These are phyloP conservation scores for Martensiomyces pterosporus DNA, from an alignment of 192 early-diverging fungal genomes.

Conservation along the genomic window DNA sequence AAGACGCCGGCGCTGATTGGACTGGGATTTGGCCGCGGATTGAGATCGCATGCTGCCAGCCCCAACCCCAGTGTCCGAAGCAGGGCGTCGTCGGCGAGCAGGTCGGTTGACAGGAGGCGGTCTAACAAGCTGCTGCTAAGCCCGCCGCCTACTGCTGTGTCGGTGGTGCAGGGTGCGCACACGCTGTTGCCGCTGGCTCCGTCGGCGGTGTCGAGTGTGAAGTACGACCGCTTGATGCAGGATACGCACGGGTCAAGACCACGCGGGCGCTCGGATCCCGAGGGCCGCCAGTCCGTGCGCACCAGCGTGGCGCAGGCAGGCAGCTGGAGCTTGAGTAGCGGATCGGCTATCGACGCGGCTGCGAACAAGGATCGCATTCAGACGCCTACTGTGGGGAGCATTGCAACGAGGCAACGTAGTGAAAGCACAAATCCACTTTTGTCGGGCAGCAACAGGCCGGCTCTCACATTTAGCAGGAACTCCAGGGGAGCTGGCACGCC, in stretches of 20 bases:
- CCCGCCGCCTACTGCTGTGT: constrained; percentile 14
- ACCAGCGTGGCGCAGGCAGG: constrained; percentile 7
- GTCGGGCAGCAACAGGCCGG: no score
- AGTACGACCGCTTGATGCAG: constrained; percentile 9
- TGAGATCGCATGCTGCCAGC: constrained; percentile 14
- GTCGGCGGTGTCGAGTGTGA: constrained; percentile 13
- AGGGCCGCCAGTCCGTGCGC: constrained; percentile 19
- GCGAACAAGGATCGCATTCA: no score
- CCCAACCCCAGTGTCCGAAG: constrained; percentile 9
- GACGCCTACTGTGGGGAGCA: no score
- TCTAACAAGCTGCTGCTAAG: constrained; percentile 1
- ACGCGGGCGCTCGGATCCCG: constrained; percentile 36
- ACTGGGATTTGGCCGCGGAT: constrained; percentile 8
- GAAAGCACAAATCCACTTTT: no score
- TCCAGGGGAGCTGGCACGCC: no score
- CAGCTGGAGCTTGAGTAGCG: not conserved
- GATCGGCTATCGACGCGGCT: no score
- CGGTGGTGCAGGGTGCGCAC: constrained; percentile 7
- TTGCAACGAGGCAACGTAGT: no score
- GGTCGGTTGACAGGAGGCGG: constrained; percentile 1
- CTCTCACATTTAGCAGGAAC: no score
- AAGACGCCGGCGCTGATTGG: constrained; percentile 35
- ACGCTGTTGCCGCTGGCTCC: constrained; percentile 12
- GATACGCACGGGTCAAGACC: constrained; percentile 15
- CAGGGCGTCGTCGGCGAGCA: constrained; percentile 6